These are phyloP conservation scores for Fusarium heterosporum DNA, from an alignment of 2,329 filamentous ascomycete genomes.

Conservation along the genomic window DNA sequence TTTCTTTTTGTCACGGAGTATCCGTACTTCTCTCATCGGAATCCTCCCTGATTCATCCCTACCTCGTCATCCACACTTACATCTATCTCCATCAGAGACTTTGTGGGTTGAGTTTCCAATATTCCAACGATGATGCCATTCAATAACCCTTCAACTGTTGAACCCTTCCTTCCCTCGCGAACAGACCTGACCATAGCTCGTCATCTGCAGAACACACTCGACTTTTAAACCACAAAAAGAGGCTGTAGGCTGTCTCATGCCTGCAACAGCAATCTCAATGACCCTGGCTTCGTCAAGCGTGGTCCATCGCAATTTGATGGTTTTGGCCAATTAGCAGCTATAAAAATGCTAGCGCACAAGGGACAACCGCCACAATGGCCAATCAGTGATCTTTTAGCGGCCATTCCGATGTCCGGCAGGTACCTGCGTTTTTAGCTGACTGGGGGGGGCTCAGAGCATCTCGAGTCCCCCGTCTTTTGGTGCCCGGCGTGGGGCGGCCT, in stretches of 20 bases:
- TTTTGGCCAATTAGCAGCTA: conserved; percentile 36
- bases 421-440: conserved; percentile 37
- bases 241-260: conserved; percentile 43
- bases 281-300: conserved; percentile 43
- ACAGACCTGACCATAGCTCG: neutral
- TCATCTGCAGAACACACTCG: conserved; percentile 10
- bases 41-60: neutral
- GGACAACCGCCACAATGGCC: conserved; percentile 31
- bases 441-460: conserved; percentile 14
- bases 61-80: neutral
- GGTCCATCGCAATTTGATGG: conserved; percentile 42
- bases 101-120: neutral
- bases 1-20: too few relatives aligned
- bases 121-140: conserved; percentile 22
- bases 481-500: conserved; percentile 23
- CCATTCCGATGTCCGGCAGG: conserved; percentile 10
- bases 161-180: conserved; percentile 6
- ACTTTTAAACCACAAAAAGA: conserved; percentile 25
- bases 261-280: conserved; percentile 46
- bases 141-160: neutral
- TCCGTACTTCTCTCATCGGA: neutral
- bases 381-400: conserved; percentile 32
- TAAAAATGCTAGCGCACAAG: conserved; percentile 21
- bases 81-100: conserved; percentile 1
- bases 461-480: conserved; percentile 7